These are phyloP conservation scores for Pseudonitzschia delicatissima DNA, from an alignment of 108 stramenopile genomes.

Conservation along the genomic window DNA sequence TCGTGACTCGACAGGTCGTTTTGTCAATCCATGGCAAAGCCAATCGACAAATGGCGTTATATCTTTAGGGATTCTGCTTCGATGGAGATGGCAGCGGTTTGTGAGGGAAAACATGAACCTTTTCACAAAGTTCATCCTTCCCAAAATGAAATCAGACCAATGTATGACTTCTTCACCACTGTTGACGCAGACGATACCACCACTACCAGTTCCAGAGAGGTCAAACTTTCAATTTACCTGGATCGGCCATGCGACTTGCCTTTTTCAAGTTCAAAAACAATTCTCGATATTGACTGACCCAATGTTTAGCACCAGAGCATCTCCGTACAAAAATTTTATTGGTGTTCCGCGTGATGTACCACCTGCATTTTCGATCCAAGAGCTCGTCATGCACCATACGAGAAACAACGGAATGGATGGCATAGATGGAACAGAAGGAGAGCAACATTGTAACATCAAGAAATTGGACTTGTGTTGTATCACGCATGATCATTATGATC, in stretches of 20 bases:
- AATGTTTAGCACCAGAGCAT: conserved; percentile 62
- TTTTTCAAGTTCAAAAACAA: conserved; percentile 48
- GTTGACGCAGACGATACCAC: background rate
- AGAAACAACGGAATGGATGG: conserved; percentile 39
- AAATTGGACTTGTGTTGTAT: conserved; percentile 76
- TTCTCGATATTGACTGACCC: conserved; percentile 81
- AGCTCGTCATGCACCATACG: conserved; percentile 48
- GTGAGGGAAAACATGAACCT: conserved; percentile 27
- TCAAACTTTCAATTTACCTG: conserved; percentile 55
- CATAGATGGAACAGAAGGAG: conserved; percentile 38
- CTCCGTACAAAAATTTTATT: conserved; percentile 45
- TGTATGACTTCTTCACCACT: background rate
- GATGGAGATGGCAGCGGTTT: conserved; percentile 53
- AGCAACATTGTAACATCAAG: conserved; percentile 60
- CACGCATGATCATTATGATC: conserved; percentile 89
- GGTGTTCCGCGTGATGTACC: conserved; percentile 52
- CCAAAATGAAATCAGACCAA: background rate
- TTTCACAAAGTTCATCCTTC: conserved; percentile 11
- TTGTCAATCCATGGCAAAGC: conserved; percentile 83
- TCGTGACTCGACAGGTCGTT: conserved; percentile 67
- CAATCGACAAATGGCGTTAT: conserved; percentile 71
- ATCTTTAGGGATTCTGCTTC: conserved; percentile 45
- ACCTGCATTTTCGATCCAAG: conserved; percentile 52
- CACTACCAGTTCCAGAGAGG: background rate
- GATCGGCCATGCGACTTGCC: conserved; percentile 79